phyloP scores from a whole-genome alignment of 1,284 basidiomycete genomes.

The Ganoderma multipileum region DNA sequence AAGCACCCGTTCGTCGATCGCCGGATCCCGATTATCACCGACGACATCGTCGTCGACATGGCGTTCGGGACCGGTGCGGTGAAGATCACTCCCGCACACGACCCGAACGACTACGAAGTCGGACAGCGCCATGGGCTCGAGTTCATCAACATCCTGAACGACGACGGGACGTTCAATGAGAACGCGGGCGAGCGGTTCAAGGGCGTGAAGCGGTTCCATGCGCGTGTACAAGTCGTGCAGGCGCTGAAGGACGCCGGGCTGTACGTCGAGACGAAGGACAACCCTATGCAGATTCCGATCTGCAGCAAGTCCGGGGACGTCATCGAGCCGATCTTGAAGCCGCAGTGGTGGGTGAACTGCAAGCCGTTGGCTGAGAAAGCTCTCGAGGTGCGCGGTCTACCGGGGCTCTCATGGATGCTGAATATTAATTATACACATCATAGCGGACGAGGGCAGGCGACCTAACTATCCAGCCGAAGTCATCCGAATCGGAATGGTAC shows the following conservation, averaged over 20 bases:
- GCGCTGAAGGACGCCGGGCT: constrained; percentile 87
- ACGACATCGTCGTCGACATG: constrained; percentile 88
- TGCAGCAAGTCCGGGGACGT: constrained; percentile 97
- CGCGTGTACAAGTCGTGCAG: constrained; percentile 85
- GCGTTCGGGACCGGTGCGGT: constrained; percentile 98
- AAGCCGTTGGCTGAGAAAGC: constrained; percentile 92
- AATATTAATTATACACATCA: neutral
- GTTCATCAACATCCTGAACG: constrained; percentile 96
- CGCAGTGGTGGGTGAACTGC: constrained; percentile 99
- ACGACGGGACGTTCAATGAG: constrained; percentile 95
- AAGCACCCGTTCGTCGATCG: constrained; percentile 92
- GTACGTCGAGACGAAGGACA: constrained; percentile 93
- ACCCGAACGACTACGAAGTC: constrained; percentile 97
- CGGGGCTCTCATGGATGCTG: too few relatives aligned
- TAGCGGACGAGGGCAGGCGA: constrained; percentile 90
- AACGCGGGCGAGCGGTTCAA: constrained; percentile 87
- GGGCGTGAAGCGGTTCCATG: constrained; percentile 98
- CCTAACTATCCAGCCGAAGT: constrained; percentile 82
- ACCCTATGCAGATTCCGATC: constrained; percentile 94
- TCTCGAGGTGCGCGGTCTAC: constrained; percentile 70
- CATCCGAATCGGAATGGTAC: constrained; percentile 95
- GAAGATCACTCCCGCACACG: constrained; percentile 99
- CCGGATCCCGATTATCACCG: constrained; percentile 89
- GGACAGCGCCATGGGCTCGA: constrained; percentile 89
- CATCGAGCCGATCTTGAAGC: constrained; percentile 96